phyloP scores from a whole-genome alignment of 768 basidiomycete genomes.

The Lentinula edodes region DNA sequence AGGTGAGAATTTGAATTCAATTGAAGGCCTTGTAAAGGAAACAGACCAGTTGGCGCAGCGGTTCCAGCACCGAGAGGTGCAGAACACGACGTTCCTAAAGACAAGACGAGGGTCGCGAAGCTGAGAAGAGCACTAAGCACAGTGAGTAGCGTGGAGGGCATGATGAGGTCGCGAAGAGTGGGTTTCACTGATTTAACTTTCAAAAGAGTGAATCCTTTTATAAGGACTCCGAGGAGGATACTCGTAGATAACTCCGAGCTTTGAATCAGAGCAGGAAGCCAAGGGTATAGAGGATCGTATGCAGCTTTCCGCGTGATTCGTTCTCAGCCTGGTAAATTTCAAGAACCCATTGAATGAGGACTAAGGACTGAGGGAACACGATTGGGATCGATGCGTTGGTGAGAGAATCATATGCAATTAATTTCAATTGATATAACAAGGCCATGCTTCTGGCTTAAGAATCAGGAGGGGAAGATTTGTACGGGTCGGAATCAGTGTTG shows the following conservation, averaged over 20 bases:
- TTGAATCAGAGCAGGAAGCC: background rate
- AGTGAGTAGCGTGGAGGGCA: background rate
- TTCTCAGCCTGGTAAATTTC: background rate
- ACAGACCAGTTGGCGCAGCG: conserved; percentile 6
- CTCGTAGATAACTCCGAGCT: too few relatives aligned
- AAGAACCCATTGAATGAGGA: background rate
- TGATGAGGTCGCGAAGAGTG: background rate
- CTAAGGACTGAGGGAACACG: background rate
- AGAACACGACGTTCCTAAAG: conserved; percentile 5
- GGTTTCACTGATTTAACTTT: background rate
- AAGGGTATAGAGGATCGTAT: background rate
- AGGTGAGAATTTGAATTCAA: background rate
- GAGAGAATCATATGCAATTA: background rate
- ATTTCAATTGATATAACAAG: background rate
- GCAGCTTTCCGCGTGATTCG: background rate
- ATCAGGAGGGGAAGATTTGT: background rate
- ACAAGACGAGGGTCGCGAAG: background rate
- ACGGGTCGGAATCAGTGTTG: background rate
- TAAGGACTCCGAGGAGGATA: background rate
- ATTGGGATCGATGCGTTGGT: background rate
- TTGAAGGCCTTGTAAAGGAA: background rate
- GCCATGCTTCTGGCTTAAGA: background rate
- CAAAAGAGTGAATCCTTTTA: background rate
- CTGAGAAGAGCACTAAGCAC: background rate
- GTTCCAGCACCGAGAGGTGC: conserved; percentile 8